Evolutionary conservation across 169 alveolate species (phyloP), one percentile per base, ranked within the genome.

Genomic region (Plasmodium blacklocki): DNA sequence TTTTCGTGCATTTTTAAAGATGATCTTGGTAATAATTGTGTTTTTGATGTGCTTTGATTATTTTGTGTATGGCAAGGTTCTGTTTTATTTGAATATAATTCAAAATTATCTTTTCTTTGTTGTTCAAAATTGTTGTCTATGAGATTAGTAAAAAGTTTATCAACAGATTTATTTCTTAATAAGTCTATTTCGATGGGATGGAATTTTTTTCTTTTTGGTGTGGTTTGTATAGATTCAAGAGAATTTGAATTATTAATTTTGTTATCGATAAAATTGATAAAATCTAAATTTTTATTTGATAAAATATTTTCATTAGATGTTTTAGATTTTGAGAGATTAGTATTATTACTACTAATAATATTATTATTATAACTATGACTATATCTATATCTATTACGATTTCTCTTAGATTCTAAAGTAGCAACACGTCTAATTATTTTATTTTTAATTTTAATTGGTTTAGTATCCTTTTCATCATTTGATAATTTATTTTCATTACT

Each of bases 101-200:
- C 67, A 47, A 14, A 15, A 1, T 47, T 23, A n/a, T 63, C 66
- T 68, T 63, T 63, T 3, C 4, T 5, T 23, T 75, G 47, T 5
- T 1, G 2, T 18, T 52, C 21, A 74, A 59, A 15, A 11, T 47
- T 62, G 56, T 63, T 75, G 21, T 63, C 68, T 5, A 47, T 19
- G 12, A 66, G 14, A 21, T 54, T 60, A 45, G 19, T 54, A 67
- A 78, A 78, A 49, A 78, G n/a, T 64, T 78, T 78, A 9, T 78
- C 89, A 39, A 78, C 72, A 1, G 89, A 78, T 23, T 67, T 78
- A 23, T 67, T 50, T 70, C 62, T 67, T 49, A 78, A 29, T 14
- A 78, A 7, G 50, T 78, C 63, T 54, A 78, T 26, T 78, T 78
- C 89, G 47, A 78, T 78, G 18, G 89, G 50, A 14, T 78, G 76